Conservation (phyloP, 2,329 filamentous ascomycete species). For the Rhynchosporium secalis region DNA sequence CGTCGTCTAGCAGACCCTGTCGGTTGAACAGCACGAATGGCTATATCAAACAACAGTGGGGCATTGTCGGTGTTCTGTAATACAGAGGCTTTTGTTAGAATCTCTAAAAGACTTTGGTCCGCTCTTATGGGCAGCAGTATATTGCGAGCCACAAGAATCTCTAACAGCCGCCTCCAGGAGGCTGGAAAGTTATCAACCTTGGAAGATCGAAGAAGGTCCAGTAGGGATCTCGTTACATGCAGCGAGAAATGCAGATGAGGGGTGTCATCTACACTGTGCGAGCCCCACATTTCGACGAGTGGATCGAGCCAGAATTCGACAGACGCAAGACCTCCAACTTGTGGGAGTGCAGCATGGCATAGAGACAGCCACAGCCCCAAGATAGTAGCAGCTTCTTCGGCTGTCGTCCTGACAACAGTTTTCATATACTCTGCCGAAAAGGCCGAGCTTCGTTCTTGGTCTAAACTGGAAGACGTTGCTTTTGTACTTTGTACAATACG, state of each 20-base stretch:
- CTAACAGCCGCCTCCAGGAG: conserved; percentile 33
- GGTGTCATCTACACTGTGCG: conserved; percentile 26
- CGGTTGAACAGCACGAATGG: conserved; percentile 46
- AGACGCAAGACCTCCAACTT: background rate
- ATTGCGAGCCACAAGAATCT: conserved; percentile 40
- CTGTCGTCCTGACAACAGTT: conserved; percentile 35
- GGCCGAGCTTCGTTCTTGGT: conserved; percentile 18
- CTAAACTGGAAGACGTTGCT: conserved; percentile 1
- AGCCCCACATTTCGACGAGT: conserved; percentile 38
- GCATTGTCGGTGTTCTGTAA: conserved; percentile 40
- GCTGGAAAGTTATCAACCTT: conserved; percentile 11
- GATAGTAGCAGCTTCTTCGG: conserved; percentile 36
- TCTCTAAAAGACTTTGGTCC: conserved; percentile 30
- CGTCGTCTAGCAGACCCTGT: conserved; percentile 47
- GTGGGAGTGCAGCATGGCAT: conserved; percentile 23
- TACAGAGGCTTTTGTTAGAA: conserved; percentile 33
- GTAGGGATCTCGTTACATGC: conserved; percentile 35
- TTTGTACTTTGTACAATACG: conserved; percentile 30
- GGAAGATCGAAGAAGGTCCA: conserved; percentile 34
- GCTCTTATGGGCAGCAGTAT: conserved; percentile 40
- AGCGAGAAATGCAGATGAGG: conserved; percentile 38
- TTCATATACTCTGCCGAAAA: conserved; percentile 39
- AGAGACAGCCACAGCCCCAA: conserved; percentile 39
- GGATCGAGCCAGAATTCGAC: conserved; percentile 31
- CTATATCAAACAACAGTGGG: conserved; percentile 48